Percentiles rank a stretch among this genome's conserved stretches.
Evolutionary conservation across 208 protist species (phyloP).

Genomic region (Wallacemonas sp.): DNA sequence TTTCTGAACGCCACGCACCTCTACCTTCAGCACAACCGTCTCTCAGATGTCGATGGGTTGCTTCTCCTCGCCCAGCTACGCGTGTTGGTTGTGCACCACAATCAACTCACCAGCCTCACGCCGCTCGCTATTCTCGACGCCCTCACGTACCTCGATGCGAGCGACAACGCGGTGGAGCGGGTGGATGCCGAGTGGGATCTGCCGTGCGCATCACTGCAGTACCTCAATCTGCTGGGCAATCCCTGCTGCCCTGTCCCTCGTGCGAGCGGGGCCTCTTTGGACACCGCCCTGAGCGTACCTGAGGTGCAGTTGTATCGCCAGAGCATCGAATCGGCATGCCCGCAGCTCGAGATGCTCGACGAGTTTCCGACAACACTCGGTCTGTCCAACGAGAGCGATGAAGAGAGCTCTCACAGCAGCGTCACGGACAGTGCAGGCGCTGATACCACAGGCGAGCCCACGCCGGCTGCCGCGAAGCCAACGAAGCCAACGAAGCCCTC

Average conservation of each 20-base stretch:
- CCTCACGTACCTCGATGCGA: conserved; percentile 65
- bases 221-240: conserved; percentile 58
- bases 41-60: conserved; percentile 58
- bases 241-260: conserved; percentile 31
- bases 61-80: conserved; percentile 57
- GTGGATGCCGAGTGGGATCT: conserved; percentile 43
- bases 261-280: neutral
- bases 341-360: conserved; percentile 48
- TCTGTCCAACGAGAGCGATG: neutral
- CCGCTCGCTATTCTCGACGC: conserved; percentile 42
- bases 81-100: conserved; percentile 81
- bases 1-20: conserved; percentile 80
- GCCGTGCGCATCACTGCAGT: conserved; percentile 44
- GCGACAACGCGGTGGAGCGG: conserved; percentile 47
- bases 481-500: neutral
- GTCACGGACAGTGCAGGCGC: too few species aligned
- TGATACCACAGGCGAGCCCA: neutral
- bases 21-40: conserved; percentile 74
- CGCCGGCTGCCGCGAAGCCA: neutral
- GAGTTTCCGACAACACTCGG: conserved; percentile 22
- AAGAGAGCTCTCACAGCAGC: neutral
- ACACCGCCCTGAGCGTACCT: neutral
- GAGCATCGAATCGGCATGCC: conserved; percentile 24
- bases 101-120: conserved; percentile 43
- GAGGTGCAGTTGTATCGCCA: neutral